These are phyloP conservation scores for Pyrus bretschneideri DNA, from an alignment of 306 rosid species.

Conservation along the genomic window DNA sequence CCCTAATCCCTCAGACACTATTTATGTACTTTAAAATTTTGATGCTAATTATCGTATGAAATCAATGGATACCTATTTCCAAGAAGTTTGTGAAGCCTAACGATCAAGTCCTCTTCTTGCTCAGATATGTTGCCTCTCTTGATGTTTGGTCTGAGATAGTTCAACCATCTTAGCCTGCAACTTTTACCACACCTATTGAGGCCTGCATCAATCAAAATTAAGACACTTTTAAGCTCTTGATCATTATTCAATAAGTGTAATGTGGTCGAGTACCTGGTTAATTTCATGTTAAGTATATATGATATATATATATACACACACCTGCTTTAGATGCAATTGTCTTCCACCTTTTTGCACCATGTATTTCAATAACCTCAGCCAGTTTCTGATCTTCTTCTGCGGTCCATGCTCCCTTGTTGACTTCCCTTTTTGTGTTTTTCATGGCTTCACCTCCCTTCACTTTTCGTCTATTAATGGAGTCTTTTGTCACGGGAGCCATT, in stretches of 20 bases:
- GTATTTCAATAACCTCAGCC: conserved; percentile 43
- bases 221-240: background rate
- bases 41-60: background rate
- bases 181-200: conserved; percentile 58
- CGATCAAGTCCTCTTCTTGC: conserved; percentile 64
- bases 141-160: conserved; percentile 60
- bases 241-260: background rate
- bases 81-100: conserved; percentile 59
- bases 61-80: conserved; percentile 42
- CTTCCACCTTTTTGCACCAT: conserved; percentile 55
- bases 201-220: conserved; percentile 23
- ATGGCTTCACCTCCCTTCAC: conserved; percentile 11
- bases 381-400: conserved; percentile 48
- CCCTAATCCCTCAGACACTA: background rate
- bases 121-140: conserved; percentile 66
- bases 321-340: conserved; percentile 49
- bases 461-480: background rate
- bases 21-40: no score
- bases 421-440: conserved; percentile 18
- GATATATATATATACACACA: background rate
- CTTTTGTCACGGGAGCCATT: background rate
- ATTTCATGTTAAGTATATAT: background rate
- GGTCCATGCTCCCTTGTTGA: conserved; percentile 60
- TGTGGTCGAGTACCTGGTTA: background rate
- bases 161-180: conserved; percentile 63